phyloP scores from a whole-genome alignment of 2,329 filamentous ascomycete species.

The Aureobasidium namibiae region DNA sequence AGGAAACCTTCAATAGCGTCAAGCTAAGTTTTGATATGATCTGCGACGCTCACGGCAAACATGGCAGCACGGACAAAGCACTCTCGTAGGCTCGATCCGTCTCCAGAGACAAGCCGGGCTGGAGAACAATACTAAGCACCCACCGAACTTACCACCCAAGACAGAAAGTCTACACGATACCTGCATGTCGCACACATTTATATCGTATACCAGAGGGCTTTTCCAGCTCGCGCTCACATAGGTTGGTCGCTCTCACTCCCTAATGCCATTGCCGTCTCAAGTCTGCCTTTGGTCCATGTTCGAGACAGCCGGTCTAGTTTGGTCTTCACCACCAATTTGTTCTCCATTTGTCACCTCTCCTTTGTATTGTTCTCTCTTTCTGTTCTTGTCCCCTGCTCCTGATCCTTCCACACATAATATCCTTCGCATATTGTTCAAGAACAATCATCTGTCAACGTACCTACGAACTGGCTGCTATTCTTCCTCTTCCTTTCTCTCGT shows the following conservation, averaged over 20 bases:
- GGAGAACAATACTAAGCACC: constrained; percentile 17
- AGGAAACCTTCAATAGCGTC: too few species aligned
- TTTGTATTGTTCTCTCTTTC: constrained; percentile 8
- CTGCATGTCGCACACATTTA: not conserved
- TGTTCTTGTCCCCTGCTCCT: not conserved
- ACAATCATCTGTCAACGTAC: not conserved
- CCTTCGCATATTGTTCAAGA: not conserved
- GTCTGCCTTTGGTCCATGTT: not conserved
- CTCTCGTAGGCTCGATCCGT: not conserved
- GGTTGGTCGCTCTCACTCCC: not conserved
- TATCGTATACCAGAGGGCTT: too few species aligned
- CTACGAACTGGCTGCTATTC: not conserved
- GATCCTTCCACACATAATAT: not conserved
- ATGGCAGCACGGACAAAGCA: not conserved
- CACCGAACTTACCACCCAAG: not conserved
- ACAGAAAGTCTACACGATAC: not conserved
- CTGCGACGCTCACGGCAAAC: not conserved
- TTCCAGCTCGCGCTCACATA: too few species aligned
- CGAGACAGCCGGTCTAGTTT: not conserved
- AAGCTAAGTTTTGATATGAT: not conserved
- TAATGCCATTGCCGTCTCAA: not conserved
- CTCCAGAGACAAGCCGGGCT: not conserved
- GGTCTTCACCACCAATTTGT: not conserved
- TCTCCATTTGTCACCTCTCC: not conserved
- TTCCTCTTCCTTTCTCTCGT: not conserved